Percentiles rank a stretch among this genome's conserved stretches.
Conservation (phyloP, 2,329 filamentous ascomycete species). For the Gremmenia infestans region DNA sequence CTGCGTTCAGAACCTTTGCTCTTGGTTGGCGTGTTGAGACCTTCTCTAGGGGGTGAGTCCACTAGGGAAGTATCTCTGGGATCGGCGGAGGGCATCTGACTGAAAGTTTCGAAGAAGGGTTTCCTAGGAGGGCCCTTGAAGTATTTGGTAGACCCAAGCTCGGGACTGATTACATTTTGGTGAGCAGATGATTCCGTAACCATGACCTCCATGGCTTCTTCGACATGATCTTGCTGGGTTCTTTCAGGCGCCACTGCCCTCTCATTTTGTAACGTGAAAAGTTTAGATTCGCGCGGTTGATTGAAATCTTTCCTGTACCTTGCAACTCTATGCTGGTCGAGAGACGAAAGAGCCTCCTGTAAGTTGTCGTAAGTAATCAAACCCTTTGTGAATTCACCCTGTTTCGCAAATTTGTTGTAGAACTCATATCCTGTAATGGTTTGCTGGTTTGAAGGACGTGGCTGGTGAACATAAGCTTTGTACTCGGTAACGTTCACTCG, state of each 20-base stretch:
- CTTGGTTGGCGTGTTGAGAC: background rate
- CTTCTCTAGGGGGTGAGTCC: background rate
- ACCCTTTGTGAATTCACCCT: conserved; percentile 20
- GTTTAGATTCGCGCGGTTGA: background rate
- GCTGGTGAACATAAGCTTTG: conserved; percentile 35
- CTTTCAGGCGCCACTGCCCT: background rate
- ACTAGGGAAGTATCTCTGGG: background rate
- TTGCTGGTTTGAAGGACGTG: conserved; percentile 14
- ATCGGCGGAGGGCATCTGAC: background rate
- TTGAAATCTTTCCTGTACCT: conserved; percentile 2
- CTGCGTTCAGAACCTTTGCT: background rate
- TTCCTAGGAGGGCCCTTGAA: background rate
- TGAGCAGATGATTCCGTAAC: background rate
- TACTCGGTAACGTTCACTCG: conserved; percentile 40
- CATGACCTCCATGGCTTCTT: background rate
- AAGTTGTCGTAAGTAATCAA: conserved; percentile 20
- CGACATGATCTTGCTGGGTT: background rate
- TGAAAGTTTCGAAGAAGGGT: conserved; percentile 12
- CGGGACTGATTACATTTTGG: background rate
- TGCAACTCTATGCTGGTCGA: conserved; percentile 9
- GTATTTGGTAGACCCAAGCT: background rate
- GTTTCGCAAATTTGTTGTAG: conserved; percentile 32
- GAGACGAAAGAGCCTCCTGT: conserved; percentile 8
- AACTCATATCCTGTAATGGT: conserved; percentile 39
- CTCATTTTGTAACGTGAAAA: background rate